Evolutionary conservation across 257 asterid genomes (phyloP).

Genomic region (Paulownia fortunei): DNA sequence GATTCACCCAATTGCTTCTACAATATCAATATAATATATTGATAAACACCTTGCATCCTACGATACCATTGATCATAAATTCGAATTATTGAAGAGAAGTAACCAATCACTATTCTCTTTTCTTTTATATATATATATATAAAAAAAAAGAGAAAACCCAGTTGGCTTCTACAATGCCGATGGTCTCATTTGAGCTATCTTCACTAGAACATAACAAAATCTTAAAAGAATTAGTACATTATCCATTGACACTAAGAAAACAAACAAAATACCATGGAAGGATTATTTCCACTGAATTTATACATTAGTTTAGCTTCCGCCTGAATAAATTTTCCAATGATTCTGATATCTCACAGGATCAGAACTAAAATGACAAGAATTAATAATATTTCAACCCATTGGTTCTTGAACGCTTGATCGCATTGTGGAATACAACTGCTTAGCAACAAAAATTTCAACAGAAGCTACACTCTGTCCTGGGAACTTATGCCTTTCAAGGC

Average conservation of each 20-base stretch:
- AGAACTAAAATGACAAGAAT: not conserved
- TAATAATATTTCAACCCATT: not conserved
- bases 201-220: not conserved
- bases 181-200: not conserved
- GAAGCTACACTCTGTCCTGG: not conserved
- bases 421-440: slow-evolving; percentile 6
- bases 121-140: too few species aligned
- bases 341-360: not conserved
- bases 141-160: too few species aligned
- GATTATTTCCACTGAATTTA: not conserved
- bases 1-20: not conserved
- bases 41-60: too few species aligned
- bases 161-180: not conserved
- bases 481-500: not conserved
- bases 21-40: too few species aligned
- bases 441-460: slow-evolving; percentile 1
- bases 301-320: not conserved
- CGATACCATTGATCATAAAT: too few species aligned
- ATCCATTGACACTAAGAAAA: too few species aligned
- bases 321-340: not conserved
- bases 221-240: too few species aligned
- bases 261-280: not conserved
- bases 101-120: too few species aligned
- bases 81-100: too few species aligned
- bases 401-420: not conserved